Percentiles rank a stretch among this genome's conserved stretches.
phyloP scores from a whole-genome alignment of 495 filamentous ascomycete genomes.

The Thermothielavioides terrestris region DNA sequence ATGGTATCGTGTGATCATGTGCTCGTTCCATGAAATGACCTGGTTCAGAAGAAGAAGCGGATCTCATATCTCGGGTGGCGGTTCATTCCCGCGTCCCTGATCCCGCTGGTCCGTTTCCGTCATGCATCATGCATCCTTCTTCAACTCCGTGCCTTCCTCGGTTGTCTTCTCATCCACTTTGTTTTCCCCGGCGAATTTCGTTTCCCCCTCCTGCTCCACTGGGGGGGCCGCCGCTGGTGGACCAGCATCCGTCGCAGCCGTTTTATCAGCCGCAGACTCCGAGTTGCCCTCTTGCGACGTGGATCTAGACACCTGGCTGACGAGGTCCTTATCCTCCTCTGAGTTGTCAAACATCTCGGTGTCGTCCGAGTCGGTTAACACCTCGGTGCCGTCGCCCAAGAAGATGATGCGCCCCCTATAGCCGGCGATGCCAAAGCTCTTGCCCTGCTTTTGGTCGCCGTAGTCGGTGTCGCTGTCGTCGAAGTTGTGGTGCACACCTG shows the following conservation, averaged over 20 bases:
- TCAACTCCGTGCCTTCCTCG: background rate
- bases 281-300: background rate
- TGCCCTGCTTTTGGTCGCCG: constrained; percentile 59
- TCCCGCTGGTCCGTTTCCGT: background rate
- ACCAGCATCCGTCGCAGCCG: background rate
- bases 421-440: constrained; percentile 48
- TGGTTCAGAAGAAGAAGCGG: constrained; percentile 4
- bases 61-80: background rate
- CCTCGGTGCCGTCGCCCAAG: constrained; percentile 86
- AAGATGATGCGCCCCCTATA: constrained; percentile 80
- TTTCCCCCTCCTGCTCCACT: background rate
- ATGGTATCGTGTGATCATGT: constrained; percentile 5
- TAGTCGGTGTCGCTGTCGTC: constrained; percentile 91
- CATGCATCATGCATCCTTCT: constrained; percentile 3
- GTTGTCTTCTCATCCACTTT: constrained; percentile 1
- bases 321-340: constrained; percentile 73
- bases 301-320: constrained; percentile 42
- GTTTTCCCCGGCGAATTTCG: background rate
- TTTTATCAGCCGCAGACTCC: background rate
- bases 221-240: background rate
- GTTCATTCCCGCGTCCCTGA: background rate
- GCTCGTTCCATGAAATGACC: constrained; percentile 1
- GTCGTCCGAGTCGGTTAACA: constrained; percentile 77
- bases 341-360: constrained; percentile 85
- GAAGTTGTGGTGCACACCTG: constrained; percentile 79